Conservation (phyloP, 2,329 filamentous ascomycete species). For the Claviceps cyperi region DNA sequence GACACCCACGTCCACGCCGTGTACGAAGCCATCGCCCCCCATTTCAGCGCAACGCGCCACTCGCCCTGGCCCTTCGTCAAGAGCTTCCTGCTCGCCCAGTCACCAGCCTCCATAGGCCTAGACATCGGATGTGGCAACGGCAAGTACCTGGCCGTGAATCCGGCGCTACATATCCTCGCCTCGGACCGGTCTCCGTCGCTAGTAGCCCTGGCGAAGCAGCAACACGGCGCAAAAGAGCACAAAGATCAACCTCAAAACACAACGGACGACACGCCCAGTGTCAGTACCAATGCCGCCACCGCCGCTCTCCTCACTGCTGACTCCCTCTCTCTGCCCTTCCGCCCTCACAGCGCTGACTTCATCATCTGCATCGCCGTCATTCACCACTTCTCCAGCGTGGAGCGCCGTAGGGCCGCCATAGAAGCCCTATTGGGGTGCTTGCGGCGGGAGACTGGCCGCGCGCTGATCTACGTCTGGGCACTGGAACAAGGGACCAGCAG, state of each 20-base stretch:
- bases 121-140: conserved; percentile 96
- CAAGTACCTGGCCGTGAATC: conserved; percentile 79
- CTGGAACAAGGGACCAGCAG: conserved; percentile 80
- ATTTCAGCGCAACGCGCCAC: conserved; percentile 68
- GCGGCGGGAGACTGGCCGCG: conserved; percentile 43
- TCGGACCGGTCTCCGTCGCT: conserved; percentile 63
- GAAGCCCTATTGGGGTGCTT: conserved; percentile 55
- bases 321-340: conserved; percentile 70
- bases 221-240: neutral
- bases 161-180: conserved; percentile 62
- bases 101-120: conserved; percentile 62
- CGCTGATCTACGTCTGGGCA: conserved; percentile 87
- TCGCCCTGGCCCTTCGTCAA: conserved; percentile 89
- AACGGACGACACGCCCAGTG: conserved; percentile 7
- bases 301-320: conserved; percentile 59
- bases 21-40: conserved; percentile 74
- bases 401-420: conserved; percentile 59
- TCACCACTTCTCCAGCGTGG: conserved; percentile 75
- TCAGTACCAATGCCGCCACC: conserved; percentile 31
- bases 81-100: conserved; percentile 52
- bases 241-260: neutral
- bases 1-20: conserved; percentile 77
- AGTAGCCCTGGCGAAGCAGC: conserved; percentile 29
- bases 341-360: conserved; percentile 49
- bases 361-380: conserved; percentile 88